Percentiles rank a stretch among this genome's conserved stretches.
These are phyloP conservation scores for Oryza meyeriana DNA, from an alignment of 176 grass and related monocot genomes.

Conservation along the genomic window DNA sequence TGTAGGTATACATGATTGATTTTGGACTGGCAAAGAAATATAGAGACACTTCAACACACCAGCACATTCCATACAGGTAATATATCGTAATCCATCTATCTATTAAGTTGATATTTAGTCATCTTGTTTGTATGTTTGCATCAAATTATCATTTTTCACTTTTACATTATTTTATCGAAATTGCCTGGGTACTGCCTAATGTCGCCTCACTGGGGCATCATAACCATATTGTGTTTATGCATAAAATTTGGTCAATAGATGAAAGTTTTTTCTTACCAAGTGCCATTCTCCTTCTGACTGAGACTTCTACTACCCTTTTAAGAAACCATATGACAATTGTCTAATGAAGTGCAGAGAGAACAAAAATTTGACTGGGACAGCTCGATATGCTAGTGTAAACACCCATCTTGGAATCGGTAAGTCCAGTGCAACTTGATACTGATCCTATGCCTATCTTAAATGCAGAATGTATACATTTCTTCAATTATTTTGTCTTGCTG, in stretches of 20 bases:
- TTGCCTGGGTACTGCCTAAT: neutral
- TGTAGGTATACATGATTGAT: constrained; percentile 88
- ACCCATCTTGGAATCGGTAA: constrained; percentile 95
- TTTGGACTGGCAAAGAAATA: constrained; percentile 96
- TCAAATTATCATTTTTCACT: constrained; percentile 3
- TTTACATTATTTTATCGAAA: neutral
- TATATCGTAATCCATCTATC: neutral
- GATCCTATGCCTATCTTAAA: neutral
- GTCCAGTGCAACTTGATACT: neutral
- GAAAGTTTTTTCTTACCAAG: neutral
- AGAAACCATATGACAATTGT: constrained; percentile 23
- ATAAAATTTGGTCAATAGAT: neutral
- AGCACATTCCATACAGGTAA: constrained; percentile 94
- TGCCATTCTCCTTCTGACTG: neutral
- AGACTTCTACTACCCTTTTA: constrained; percentile 6
- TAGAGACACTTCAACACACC: constrained; percentile 61
- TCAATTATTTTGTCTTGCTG: neutral
- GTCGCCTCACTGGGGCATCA: neutral
- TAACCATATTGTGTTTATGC: constrained; percentile 13
- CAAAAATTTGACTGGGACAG: constrained; percentile 90
- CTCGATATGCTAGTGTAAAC: constrained; percentile 95
- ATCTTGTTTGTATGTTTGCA: neutral
- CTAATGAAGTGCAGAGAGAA: constrained; percentile 70
- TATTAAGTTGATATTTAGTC: constrained; percentile 8
- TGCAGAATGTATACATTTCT: neutral